These are phyloP conservation scores for Aspergillus bombycis DNA, from an alignment of 2,329 filamentous ascomycete genomes.

Conservation along the genomic window DNA sequence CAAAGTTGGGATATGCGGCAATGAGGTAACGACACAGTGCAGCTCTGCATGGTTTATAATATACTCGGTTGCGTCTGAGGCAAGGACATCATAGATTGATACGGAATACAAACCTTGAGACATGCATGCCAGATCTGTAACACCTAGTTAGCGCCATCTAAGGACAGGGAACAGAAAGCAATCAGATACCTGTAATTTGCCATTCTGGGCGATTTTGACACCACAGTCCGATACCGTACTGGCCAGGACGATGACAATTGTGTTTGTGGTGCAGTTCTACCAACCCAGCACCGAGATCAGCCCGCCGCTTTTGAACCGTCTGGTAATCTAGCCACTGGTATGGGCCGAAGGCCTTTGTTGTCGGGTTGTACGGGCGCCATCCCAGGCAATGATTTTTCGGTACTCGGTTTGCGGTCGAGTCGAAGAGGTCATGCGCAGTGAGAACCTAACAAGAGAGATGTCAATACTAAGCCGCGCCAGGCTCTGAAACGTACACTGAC, in stretches of 20 bases:
- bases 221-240: constrained; percentile 81
- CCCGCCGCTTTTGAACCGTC: constrained; percentile 76
- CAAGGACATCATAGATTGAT: constrained; percentile 94
- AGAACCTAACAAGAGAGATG: constrained; percentile 44
- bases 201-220: constrained; percentile 86
- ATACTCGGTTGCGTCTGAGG: constrained; percentile 87
- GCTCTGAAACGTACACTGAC: constrained; percentile 38
- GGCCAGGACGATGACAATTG: constrained; percentile 64
- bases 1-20: constrained; percentile 79
- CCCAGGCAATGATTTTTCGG: constrained; percentile 77
- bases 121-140: constrained; percentile 76
- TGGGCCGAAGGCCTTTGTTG: constrained; percentile 71
- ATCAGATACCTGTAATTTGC: constrained; percentile 71
- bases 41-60: constrained; percentile 91
- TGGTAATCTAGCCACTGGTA: constrained; percentile 85
- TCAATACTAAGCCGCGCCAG: background rate
- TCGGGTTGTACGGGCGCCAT: constrained; percentile 75
- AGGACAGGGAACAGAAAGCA: background rate
- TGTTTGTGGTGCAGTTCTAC: constrained; percentile 77
- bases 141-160: background rate
- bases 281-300: constrained; percentile 82
- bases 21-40: constrained; percentile 72
- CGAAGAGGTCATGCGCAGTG: constrained; percentile 81
- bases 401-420: constrained; percentile 63
- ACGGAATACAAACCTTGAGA: constrained; percentile 88